Percentiles rank a stretch among this genome's conserved stretches.
phyloP scores from a whole-genome alignment of 768 basidiomycete genomes.

The Melanogaster broomeanus region DNA sequence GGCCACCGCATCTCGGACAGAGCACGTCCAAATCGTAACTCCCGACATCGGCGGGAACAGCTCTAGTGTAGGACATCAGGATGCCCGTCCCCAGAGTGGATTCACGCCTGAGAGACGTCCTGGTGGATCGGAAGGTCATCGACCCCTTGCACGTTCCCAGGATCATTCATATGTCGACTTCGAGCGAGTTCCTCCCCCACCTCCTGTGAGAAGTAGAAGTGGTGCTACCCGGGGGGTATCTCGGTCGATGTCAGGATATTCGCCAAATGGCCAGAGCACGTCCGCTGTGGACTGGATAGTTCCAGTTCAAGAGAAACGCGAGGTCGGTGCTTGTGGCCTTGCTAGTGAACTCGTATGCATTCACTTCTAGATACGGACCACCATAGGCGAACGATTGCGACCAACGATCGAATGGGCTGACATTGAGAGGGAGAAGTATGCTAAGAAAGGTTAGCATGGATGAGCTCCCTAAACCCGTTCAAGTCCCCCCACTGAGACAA shows the following conservation, averaged over 20 bases:
- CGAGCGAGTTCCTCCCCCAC: conserved; percentile 4
- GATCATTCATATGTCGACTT: conserved; percentile 9
- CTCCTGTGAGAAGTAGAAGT: conserved; percentile 14
- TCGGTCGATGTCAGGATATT: conserved; percentile 1
- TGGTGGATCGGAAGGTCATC: conserved; percentile 6
- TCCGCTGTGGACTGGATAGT: conserved; percentile 28
- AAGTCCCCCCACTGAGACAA: conserved; percentile 12
- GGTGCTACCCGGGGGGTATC: conserved; percentile 12
- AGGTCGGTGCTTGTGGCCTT: conserved; percentile 12
- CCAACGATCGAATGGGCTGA: conserved; percentile 54
- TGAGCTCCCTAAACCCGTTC: not conserved
- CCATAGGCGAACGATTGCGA: conserved; percentile 52
- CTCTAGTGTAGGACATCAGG: not conserved
- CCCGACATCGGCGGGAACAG: not conserved
- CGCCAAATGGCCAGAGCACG: not conserved
- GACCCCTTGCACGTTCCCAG: not conserved
- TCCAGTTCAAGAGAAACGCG: conserved; percentile 20
- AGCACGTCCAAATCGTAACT: not conserved
- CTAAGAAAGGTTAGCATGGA: conserved; percentile 40
- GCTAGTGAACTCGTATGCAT: no score
- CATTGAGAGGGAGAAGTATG: conserved; percentile 47
- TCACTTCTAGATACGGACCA: conserved; percentile 29
- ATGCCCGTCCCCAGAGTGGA: not conserved
- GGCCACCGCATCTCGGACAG: not conserved
- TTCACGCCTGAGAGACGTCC: conserved; percentile 10